Conservation (phyloP, 768 basidiomycete genomes). For the Podaxis sp. region DNA sequence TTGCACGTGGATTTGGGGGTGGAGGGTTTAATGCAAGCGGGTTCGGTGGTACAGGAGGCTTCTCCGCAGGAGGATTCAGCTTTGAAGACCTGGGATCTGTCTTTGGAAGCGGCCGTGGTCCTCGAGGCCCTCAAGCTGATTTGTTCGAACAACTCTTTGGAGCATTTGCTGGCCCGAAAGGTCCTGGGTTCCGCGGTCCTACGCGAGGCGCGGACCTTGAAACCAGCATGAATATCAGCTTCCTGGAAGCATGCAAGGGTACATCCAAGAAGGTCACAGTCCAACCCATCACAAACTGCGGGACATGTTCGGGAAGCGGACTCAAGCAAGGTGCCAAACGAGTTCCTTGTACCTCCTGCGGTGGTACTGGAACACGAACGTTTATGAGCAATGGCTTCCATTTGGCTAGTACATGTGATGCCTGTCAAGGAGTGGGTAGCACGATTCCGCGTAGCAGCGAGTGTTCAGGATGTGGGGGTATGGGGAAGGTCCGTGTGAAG, state of each 20-base stretch:
- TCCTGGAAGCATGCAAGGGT: conserved; percentile 96
- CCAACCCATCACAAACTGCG: conserved; percentile 81
- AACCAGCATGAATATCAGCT: conserved; percentile 69
- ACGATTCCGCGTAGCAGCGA: conserved; percentile 75
- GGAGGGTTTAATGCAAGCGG: conserved; percentile 26
- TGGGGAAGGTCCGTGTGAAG: conserved; percentile 82
- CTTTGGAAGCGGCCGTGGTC: conserved; percentile 48
- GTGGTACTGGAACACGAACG: conserved; percentile 84
- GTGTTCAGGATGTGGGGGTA: conserved; percentile 80
- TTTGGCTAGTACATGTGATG: conserved; percentile 88
- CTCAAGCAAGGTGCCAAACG: conserved; percentile 85
- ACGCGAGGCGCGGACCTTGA: conserved; percentile 82
- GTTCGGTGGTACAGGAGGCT: conserved; percentile 23
- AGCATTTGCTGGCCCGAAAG: conserved; percentile 51
- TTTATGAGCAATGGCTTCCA: conserved; percentile 94
- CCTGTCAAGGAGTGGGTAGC: conserved; percentile 81
- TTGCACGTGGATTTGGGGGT: conserved; percentile 53
- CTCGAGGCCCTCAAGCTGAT: conserved; percentile 46
- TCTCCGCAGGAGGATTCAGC: conserved; percentile 62
- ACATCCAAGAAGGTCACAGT: conserved; percentile 71
- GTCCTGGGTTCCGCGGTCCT: conserved; percentile 37
- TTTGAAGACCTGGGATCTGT: conserved; percentile 70
- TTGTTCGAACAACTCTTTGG: conserved; percentile 89
- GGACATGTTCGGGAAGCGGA: conserved; percentile 82
- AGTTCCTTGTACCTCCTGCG: conserved; percentile 74